Base-by-base conservation (phyloP, 2,329 filamentous ascomycete genomes). In the Seiridium unicorne region DNA sequence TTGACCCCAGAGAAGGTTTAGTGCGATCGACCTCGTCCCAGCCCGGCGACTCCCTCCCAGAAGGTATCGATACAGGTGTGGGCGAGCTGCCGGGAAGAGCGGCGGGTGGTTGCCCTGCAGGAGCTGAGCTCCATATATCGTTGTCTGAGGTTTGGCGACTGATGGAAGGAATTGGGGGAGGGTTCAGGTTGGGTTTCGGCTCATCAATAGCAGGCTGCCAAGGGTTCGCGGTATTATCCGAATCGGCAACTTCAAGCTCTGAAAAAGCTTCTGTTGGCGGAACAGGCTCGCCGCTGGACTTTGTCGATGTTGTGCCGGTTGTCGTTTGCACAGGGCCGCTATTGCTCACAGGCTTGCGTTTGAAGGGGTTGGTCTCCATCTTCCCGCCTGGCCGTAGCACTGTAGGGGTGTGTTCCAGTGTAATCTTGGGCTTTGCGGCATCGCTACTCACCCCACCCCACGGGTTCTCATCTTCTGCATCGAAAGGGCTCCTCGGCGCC, bases 331-430 rank as follows among this genome's bases (percentile, higher is more conserved):
- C 55, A 54, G 61, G 59, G 36, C 31, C 31, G 54, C 58, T 57
- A 51, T 57, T 58, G 47, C 65, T 64, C 3, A 76, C 60, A 3
- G 73, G 73, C 63, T 82, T 82, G 59, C 81, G 79, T 62, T 81
- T 81, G 68, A 86, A 86, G 0, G 83, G 83, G 57, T 86, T 86
- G 26, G 82, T 84, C 60, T 81, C 76, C 34, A 69, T 65, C 44
- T 73, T 72, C 7, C 67, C 71, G 26, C 70, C 73, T 0, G 73
- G 74, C 49, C 69, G 66, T 44, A 77, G 64, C 6, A 70, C 62
- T 11, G 65, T 66, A 3, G 74, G 75, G 34, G 74, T 67, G n/a
- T 68, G 62, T n/a, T 67, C 61, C 13, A 62, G 57, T 13, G 67
- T 64, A 34, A 61, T 56, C 18, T 60, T 63, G 3, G 68, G n/a